Evolutionary conservation across 78 protist genomes (phyloP).

Genomic region (Salpingoeca rosetta): DNA sequence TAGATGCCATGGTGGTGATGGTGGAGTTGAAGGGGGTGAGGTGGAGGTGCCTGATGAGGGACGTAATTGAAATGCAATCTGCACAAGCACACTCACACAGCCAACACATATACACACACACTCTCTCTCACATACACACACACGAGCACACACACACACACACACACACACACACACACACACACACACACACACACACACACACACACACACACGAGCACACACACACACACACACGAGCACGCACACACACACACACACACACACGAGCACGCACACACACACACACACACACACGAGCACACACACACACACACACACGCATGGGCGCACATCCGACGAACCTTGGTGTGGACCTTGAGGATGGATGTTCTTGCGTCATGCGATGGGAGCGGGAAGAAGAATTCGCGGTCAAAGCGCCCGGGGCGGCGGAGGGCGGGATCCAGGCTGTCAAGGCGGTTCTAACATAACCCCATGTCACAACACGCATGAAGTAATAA

Average conservation of each 20-base stretch:
- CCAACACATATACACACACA: not conserved
- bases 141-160: too few species aligned
- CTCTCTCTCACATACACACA: too few species aligned
- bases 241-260: not conserved
- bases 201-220: too few species aligned
- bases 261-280: not conserved
- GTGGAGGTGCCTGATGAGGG: not conserved
- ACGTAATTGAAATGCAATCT: not conserved
- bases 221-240: too few species aligned
- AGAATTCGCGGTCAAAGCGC: slow-evolving; percentile 86
- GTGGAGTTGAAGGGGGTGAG: slow-evolving; percentile 37
- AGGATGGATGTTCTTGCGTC: not conserved
- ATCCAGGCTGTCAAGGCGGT: slow-evolving; percentile 84
- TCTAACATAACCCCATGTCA: too few species aligned
- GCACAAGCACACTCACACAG: not conserved
- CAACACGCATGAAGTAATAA: too few species aligned
- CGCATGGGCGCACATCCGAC: not conserved
- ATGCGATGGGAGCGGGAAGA: slow-evolving; percentile 70
- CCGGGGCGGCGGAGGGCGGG: slow-evolving; percentile 92
- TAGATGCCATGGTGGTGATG: slow-evolving; percentile 10
- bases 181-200: not conserved
- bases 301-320: not conserved
- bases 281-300: not conserved
- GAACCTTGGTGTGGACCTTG: not conserved
- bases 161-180: not conserved